A percentile compares a stretch with the other conserved stretches of the same genome.
phyloP scores from a whole-genome alignment of 2,329 filamentous ascomycete genomes.

The Penicillium sp. region DNA sequence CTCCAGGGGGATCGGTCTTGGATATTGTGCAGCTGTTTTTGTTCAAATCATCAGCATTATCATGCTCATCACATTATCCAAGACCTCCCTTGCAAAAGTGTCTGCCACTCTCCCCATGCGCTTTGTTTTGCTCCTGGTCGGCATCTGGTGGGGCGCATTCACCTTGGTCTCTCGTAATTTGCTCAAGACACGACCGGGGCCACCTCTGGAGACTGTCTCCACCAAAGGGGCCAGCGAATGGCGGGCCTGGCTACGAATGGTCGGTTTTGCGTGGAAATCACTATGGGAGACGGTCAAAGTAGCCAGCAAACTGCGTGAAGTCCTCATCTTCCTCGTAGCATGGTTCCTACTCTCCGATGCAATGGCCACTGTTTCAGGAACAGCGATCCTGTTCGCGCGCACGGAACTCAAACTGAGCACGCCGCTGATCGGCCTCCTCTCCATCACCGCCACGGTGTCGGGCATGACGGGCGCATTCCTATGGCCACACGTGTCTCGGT shows the following conservation, averaged over 20 bases:
- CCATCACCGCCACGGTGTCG: constrained; percentile 77
- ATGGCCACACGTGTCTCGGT: constrained; percentile 73
- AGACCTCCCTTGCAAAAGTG: constrained; percentile 49
- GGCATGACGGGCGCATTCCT: constrained; percentile 81
- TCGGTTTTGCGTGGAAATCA: constrained; percentile 77
- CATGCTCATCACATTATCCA: constrained; percentile 59
- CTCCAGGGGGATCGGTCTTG: constrained; percentile 82
- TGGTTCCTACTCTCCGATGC: constrained; percentile 93
- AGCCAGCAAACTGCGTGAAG: constrained; percentile 68
- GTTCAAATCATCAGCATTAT: constrained; percentile 77
- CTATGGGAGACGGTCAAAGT: constrained; percentile 73
- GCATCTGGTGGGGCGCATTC: constrained; percentile 84
- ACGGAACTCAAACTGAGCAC: constrained; percentile 82
- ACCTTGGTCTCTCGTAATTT: constrained; percentile 79
- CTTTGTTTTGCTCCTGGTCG: constrained; percentile 77
- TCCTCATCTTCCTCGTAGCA: constrained; percentile 76
- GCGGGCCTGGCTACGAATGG: constrained; percentile 64
- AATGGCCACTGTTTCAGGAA: constrained; percentile 86
- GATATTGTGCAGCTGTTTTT: constrained; percentile 79
- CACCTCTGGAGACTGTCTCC: constrained; percentile 52
- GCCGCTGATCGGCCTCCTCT: constrained; percentile 79
- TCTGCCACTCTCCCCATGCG: constrained; percentile 77
- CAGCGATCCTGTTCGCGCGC: constrained; percentile 88
- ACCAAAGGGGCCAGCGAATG: constrained; percentile 21
- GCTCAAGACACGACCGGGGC: constrained; percentile 79